These are phyloP conservation scores for Metschnikowia lachancei DNA, from an alignment of 805 yeast genomes.

Conservation along the genomic window DNA sequence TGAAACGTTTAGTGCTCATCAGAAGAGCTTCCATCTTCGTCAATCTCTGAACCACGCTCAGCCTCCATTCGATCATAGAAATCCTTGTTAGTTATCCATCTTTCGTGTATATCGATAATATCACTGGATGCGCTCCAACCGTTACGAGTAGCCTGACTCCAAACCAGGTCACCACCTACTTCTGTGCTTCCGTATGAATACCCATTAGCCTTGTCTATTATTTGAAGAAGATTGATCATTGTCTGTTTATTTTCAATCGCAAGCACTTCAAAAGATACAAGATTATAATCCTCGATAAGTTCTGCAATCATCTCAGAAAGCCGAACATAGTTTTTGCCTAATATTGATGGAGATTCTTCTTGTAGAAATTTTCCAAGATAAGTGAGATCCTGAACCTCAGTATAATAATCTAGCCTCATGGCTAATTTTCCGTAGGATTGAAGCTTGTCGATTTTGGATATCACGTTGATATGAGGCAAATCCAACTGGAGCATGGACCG, in stretches of 20 bases:
- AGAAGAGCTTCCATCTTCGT: neutral
- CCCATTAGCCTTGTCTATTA: conserved; percentile 89
- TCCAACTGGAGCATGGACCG: conserved; percentile 92
- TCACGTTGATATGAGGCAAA: conserved; percentile 88
- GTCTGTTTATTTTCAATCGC: conserved; percentile 88
- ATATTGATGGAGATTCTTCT: conserved; percentile 64
- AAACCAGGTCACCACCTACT: conserved; percentile 92
- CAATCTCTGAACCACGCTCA: conserved; percentile 44
- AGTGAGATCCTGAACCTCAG: conserved; percentile 84
- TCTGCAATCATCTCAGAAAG: conserved; percentile 79
- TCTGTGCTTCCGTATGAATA: conserved; percentile 91
- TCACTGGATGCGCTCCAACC: conserved; percentile 52
- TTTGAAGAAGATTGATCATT: conserved; percentile 77
- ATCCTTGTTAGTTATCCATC: conserved; percentile 89
- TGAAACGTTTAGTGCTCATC: neutral
- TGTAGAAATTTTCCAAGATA: conserved; percentile 66
- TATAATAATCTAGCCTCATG: conserved; percentile 78
- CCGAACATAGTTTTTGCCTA: conserved; percentile 59
- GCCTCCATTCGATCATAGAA: conserved; percentile 58
- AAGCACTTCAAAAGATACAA: conserved; percentile 85
- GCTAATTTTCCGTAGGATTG: conserved; percentile 77
- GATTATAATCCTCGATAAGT: conserved; percentile 78
- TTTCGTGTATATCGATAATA: conserved; percentile 78
- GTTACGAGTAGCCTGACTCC: conserved; percentile 94
- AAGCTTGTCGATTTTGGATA: conserved; percentile 85